Conservation (phyloP, 2,329 filamentous ascomycete species). For the Aureobasidium sp. region DNA sequence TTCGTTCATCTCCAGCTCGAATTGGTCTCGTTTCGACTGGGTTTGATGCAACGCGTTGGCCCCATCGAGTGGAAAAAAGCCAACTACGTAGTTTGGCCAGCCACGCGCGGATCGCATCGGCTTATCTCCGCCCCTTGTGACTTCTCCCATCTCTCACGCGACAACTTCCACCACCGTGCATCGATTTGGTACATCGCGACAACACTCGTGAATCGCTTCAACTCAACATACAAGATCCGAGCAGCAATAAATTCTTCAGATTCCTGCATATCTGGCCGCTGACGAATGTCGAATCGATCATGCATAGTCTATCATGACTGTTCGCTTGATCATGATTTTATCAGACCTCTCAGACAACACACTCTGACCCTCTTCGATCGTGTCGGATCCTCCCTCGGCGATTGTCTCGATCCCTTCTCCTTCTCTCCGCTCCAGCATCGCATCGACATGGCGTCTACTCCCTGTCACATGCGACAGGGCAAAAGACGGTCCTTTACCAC, state of each 20-base stretch:
- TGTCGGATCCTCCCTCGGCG: neutral
- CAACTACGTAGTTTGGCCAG: neutral
- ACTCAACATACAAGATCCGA: neutral
- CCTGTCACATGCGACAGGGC: neutral
- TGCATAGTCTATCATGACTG: slow-evolving; percentile 7
- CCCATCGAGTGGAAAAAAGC: too few species aligned
- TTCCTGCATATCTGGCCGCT: neutral
- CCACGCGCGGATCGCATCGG: neutral
- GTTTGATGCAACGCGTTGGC: neutral
- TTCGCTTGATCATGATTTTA: slow-evolving; percentile 3
- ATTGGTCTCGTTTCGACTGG: too few species aligned
- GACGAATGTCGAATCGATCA: neutral
- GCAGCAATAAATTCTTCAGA: neutral
- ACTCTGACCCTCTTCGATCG: neutral
- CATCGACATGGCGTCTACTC: neutral
- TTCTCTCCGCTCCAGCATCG: neutral
- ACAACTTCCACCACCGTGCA: neutral
- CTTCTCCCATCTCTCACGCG: neutral
- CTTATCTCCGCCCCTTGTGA: neutral
- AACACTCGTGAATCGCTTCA: too few species aligned
- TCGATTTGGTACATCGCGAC: too few species aligned
- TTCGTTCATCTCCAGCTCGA: neutral
- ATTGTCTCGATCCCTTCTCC: neutral
- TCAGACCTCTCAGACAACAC: slow-evolving; percentile 1
- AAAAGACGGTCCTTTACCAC: neutral